These are phyloP conservation scores for Nannizziopsis barbatae DNA, from an alignment of 2,329 filamentous ascomycete genomes.

Conservation along the genomic window DNA sequence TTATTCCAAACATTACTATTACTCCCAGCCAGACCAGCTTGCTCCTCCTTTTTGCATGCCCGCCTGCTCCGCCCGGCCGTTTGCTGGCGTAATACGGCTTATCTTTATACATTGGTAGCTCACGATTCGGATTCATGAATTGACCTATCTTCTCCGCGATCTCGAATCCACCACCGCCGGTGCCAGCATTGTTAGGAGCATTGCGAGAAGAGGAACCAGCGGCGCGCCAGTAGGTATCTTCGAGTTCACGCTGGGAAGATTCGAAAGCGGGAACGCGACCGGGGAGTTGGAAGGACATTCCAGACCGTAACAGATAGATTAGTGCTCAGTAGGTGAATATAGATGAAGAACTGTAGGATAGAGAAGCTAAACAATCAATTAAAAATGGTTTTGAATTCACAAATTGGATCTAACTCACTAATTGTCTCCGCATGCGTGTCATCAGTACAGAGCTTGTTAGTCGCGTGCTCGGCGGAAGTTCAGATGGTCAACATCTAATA, in stretches of 20 bases:
- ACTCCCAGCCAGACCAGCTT: conserved; percentile 49
- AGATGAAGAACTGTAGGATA: too few species aligned
- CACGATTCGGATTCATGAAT: conserved; percentile 52
- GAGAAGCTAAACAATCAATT: too few species aligned
- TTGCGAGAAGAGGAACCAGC: conserved; percentile 22
- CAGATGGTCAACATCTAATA: too few species aligned
- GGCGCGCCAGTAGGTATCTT: conserved; percentile 56
- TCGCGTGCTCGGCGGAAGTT: too few species aligned
- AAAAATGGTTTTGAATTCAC: too few species aligned
- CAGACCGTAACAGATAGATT: not conserved
- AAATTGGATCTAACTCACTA: too few species aligned
- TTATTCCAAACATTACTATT: conserved; percentile 43
- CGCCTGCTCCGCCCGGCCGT: conserved; percentile 24
- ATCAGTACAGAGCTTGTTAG: too few species aligned
- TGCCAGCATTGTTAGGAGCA: conserved; percentile 16
- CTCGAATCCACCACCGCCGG: conserved; percentile 33
- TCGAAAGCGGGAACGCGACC: conserved; percentile 59
- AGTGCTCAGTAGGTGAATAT: too few species aligned
- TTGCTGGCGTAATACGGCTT: conserved; percentile 65
- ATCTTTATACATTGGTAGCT: conserved; percentile 95
- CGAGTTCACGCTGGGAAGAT: conserved; percentile 52
- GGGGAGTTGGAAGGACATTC: conserved; percentile 51
- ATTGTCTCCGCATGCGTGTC: too few species aligned
- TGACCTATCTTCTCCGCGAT: conserved; percentile 53
- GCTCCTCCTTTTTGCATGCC: conserved; percentile 38